Percentiles rank a stretch among this genome's conserved stretches.
phyloP scores from a whole-genome alignment of 352 stramenopile genomes.

The Phytophthora brassicae region DNA sequence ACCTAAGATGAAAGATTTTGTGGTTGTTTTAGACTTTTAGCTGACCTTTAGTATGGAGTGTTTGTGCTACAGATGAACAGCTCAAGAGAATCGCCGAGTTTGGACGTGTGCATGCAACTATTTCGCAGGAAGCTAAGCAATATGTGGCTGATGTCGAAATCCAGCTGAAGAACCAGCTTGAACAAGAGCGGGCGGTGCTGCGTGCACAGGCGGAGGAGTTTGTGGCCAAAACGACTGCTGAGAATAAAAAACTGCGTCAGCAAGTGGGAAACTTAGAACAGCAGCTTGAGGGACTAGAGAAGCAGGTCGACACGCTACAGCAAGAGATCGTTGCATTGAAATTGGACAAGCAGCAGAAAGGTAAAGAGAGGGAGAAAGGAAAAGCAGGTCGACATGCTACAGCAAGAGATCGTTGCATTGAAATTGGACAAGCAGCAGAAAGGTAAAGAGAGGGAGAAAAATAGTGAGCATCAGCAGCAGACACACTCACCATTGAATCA shows the following conservation, averaged over 20 bases:
- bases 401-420: conserved; percentile 14
- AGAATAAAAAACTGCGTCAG: conserved; percentile 42
- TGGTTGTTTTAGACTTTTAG: not conserved
- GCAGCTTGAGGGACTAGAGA: conserved; percentile 30
- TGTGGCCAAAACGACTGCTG: conserved; percentile 43
- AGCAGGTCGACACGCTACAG: conserved; percentile 19
- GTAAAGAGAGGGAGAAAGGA: no score
- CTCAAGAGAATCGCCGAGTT: conserved; percentile 81
- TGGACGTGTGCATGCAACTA: conserved; percentile 62
- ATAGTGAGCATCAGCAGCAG: conserved; percentile 8
- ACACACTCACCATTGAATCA: conserved; percentile 16
- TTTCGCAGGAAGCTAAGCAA: conserved; percentile 67
- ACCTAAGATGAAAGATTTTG: not conserved
- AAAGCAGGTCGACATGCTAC: conserved; percentile 16
- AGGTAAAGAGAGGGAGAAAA: conserved; percentile 4
- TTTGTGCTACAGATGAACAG: conserved; percentile 76
- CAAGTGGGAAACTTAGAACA: conserved; percentile 29
- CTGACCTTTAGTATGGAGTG: conserved; percentile 10
- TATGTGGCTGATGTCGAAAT: conserved; percentile 64
- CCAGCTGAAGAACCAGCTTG: conserved; percentile 51
- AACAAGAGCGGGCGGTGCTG: conserved; percentile 44
- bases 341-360: conserved; percentile 22
- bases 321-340: conserved; percentile 13
- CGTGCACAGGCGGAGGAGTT: conserved; percentile 55
- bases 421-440: conserved; percentile 19